These are phyloP conservation scores for Ricinus communis DNA, from an alignment of 345 rosid genomes.

Conservation along the genomic window DNA sequence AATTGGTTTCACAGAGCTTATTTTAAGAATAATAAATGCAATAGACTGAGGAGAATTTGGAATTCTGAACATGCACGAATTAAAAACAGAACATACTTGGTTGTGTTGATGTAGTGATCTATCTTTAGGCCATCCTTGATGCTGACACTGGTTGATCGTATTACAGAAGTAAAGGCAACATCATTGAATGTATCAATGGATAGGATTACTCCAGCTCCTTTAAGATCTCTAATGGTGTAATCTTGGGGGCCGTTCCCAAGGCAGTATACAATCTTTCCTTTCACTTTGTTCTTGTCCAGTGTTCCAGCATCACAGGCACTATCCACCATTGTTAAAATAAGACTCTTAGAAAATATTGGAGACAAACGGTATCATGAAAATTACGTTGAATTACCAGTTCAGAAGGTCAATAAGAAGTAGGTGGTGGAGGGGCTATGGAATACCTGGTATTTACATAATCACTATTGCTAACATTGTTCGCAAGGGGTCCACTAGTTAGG, in stretches of 20 bases:
- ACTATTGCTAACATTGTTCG: slow-evolving; percentile 36
- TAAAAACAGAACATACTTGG: slow-evolving; percentile 44
- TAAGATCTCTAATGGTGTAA: slow-evolving; percentile 34
- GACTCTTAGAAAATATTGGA: not conserved
- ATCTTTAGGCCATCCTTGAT: slow-evolving; percentile 45
- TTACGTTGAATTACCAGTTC: too few relatives aligned
- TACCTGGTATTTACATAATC: slow-evolving; percentile 55
- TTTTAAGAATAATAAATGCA: too few relatives aligned
- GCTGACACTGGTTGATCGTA: slow-evolving; percentile 43
- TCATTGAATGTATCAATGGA: slow-evolving; percentile 30
- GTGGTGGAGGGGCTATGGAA: too few relatives aligned
- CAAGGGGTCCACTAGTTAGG: slow-evolving; percentile 58
- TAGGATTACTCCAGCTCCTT: slow-evolving; percentile 58
- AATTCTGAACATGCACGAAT: not conserved
- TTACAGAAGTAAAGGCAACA: slow-evolving; percentile 34
- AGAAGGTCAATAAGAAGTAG: too few relatives aligned
- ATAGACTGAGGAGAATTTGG: not conserved
- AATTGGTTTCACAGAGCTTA: too few relatives aligned
- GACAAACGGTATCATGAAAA: too few relatives aligned
- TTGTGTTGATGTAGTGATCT: slow-evolving; percentile 63
- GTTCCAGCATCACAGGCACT: slow-evolving; percentile 70
- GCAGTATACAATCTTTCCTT: slow-evolving; percentile 73
- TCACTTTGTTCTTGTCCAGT: slow-evolving; percentile 48
- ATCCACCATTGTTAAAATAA: slow-evolving; percentile 4
- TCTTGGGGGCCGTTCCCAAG: slow-evolving; percentile 46